Base-by-base conservation (phyloP, 2,329 filamentous ascomycete genomes). In the Pyricularia pennisetigena region DNA sequence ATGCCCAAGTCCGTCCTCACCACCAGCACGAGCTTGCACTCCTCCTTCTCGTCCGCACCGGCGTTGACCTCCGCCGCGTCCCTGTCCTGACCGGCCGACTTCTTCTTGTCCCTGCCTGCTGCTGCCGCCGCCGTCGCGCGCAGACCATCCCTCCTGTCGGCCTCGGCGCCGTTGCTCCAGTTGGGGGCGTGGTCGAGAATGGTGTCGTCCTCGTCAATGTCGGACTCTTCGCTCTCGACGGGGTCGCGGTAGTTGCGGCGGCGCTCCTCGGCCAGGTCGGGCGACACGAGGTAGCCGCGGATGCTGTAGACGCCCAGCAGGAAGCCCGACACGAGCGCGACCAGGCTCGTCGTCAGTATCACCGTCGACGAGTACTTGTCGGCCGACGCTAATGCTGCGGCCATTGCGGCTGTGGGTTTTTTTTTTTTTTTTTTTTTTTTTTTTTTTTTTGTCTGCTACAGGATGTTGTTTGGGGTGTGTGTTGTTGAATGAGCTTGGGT, bases 1-100 rank as follows among this genome's bases (percentile, higher is more conserved):
- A 99, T 99, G 74, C 94, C 94, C 74, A 99, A 79, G 80, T 99
- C 95, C 23, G 93, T 97, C 76, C 95, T 83, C 68, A 98, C 94
- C 4, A 97, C 92, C 41, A 99, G 82, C 16, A 97, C 92, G 69
- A 98, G 83, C 81, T 98, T 98, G 82, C 94, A 97, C 78, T 97
- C 94, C 79, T 97, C 94, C 28, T 81, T 83, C 64, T 72, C 69
- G 57, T 78, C 81, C 3, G 57, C 5, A 8, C 57, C 57, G 12
- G 57, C 57, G n/a, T 28, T 61, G 57, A 61, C 57, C 24, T 73
- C 74, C 61, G 75, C 75, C 66, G 73, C 71, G 61, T 73, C 73
- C n/a, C 70, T 71, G n/a, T 71, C 70, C 4, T 26, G 3, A 4
- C 30, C 30, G 3, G 1, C 12, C 16, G 84, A 80, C 79, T 68